phyloP scores from a whole-genome alignment of 2,329 filamentous ascomycete genomes.

The Penicillium occitanis region DNA sequence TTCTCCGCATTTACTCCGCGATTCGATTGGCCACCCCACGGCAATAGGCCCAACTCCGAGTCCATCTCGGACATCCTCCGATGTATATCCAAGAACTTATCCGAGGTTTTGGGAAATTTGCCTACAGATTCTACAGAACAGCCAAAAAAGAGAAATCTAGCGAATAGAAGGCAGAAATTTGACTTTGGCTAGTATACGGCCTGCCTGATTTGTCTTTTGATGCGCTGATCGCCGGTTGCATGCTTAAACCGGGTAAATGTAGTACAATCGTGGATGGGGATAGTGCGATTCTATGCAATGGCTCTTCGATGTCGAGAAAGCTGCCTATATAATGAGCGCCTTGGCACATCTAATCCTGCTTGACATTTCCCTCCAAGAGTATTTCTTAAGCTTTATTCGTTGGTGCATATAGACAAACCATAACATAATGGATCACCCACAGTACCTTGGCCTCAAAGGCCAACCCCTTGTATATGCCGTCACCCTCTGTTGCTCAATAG shows the following conservation, averaged over 20 bases:
- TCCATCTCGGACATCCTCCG: slow-evolving; percentile 16
- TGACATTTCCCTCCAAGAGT: neutral
- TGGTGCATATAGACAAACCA: neutral
- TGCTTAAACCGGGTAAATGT: neutral
- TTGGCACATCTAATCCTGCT: neutral
- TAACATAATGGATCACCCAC: slow-evolving; percentile 9
- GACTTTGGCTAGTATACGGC: neutral
- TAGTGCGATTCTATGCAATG: neutral
- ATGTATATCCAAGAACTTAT: neutral
- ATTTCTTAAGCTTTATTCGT: neutral
- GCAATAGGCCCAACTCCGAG: neutral
- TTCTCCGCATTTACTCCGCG: slow-evolving; percentile 9
- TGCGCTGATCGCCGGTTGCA: neutral
- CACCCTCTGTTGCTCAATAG: slow-evolving; percentile 33
- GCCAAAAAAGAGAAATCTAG: neutral
- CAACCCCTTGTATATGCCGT: slow-evolving; percentile 27
- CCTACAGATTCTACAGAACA: neutral
- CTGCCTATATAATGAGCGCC: neutral
- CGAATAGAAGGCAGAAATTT: neutral
- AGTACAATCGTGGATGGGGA: neutral
- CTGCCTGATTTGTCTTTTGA: neutral
- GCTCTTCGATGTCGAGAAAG: neutral
- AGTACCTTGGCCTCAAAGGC: slow-evolving; percentile 22
- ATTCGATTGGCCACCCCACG: neutral
- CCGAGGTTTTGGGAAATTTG: neutral